Evolutionary conservation across 108 stramenopile genomes (phyloP).

Genomic region (Nitzschia sp.): DNA sequence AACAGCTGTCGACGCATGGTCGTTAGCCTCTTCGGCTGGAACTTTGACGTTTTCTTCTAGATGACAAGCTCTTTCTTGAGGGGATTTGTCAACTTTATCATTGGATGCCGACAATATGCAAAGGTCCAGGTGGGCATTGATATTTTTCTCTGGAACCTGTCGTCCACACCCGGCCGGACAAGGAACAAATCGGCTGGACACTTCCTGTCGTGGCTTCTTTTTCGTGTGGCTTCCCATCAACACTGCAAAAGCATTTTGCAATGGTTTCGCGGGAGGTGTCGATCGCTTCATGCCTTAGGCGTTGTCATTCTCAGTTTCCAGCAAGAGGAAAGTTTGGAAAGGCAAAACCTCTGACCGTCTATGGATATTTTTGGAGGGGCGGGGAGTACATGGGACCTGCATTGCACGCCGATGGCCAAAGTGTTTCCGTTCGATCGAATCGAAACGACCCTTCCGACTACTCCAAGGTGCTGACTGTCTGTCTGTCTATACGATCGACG

Average conservation of each 20-base stretch:
- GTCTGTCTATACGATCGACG: too few species aligned
- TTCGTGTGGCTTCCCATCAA: slow-evolving; percentile 26
- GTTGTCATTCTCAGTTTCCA: too few species aligned
- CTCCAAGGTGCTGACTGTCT: too few species aligned
- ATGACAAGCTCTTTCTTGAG: not conserved
- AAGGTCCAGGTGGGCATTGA: slow-evolving; percentile 51
- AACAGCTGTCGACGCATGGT: not conserved
- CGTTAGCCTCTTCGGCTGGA: not conserved
- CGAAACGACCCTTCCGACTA: too few species aligned
- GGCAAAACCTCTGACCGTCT: too few species aligned
- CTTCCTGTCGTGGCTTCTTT: not conserved
- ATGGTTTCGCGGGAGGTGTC: too few species aligned
- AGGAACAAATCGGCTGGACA: slow-evolving; percentile 39
- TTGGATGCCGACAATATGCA: slow-evolving; percentile 38
- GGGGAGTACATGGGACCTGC: too few species aligned
- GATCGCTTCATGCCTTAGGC: too few species aligned
- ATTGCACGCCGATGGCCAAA: too few species aligned
- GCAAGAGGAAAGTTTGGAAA: too few species aligned
- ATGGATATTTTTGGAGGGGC: too few species aligned
- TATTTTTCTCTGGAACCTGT: slow-evolving; percentile 34
- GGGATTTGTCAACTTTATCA: not conserved
- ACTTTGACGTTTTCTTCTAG: not conserved
- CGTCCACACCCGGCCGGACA: slow-evolving; percentile 56
- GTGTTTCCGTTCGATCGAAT: too few species aligned
- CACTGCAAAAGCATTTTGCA: slow-evolving; percentile 36